Percentiles rank a stretch among this genome's conserved stretches.
Conservation (phyloP, 164 flowering plant genomes). For the Dillenia suffruticosa region DNA sequence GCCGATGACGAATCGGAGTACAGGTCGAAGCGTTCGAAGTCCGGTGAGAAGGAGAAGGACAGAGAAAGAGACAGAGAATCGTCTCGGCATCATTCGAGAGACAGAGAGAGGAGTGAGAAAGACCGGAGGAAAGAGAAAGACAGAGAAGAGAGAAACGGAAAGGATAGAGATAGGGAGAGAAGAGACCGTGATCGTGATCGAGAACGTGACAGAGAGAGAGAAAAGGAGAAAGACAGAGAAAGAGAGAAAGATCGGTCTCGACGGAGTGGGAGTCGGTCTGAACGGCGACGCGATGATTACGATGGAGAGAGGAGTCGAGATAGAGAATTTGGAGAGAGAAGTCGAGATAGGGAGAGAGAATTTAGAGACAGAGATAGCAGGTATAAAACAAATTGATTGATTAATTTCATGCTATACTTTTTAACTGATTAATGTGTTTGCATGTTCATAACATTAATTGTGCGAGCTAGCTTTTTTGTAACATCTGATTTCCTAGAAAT, state of each 20-base stretch:
- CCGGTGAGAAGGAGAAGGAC: slow-evolving; percentile 44
- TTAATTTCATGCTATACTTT: too few species aligned
- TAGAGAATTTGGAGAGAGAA: slow-evolving; percentile 36
- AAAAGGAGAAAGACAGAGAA: slow-evolving; percentile 41
- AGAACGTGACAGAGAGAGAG: slow-evolving; percentile 23
- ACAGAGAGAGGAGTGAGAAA: slow-evolving; percentile 40
- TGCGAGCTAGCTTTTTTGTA: too few species aligned
- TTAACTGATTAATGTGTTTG: too few species aligned
- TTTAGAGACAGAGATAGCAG: slow-evolving; percentile 63
- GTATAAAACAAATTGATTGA: slow-evolving; percentile 24
- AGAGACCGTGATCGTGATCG: slow-evolving; percentile 21
- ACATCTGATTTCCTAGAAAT: too few species aligned
- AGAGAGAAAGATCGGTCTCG: slow-evolving; percentile 45
- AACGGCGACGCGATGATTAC: slow-evolving; percentile 38
- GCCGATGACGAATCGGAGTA: slow-evolving; percentile 31
- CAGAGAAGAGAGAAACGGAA: slow-evolving; percentile 10
- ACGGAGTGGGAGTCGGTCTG: slow-evolving; percentile 64
- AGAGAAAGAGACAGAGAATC: slow-evolving; percentile 39
- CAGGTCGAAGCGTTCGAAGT: slow-evolving; percentile 36
- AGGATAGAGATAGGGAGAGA: slow-evolving; percentile 22
- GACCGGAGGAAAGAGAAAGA: slow-evolving; percentile 40
- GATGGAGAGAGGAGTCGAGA: slow-evolving; percentile 41
- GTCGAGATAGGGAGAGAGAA: slow-evolving; percentile 39
- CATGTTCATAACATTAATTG: too few species aligned
- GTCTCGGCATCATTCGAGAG: slow-evolving; percentile 42